A percentile compares a stretch with the other conserved stretches of the same genome.
Conservation (phyloP, 768 basidiomycete genomes). For the Boletellus ananiceps region DNA sequence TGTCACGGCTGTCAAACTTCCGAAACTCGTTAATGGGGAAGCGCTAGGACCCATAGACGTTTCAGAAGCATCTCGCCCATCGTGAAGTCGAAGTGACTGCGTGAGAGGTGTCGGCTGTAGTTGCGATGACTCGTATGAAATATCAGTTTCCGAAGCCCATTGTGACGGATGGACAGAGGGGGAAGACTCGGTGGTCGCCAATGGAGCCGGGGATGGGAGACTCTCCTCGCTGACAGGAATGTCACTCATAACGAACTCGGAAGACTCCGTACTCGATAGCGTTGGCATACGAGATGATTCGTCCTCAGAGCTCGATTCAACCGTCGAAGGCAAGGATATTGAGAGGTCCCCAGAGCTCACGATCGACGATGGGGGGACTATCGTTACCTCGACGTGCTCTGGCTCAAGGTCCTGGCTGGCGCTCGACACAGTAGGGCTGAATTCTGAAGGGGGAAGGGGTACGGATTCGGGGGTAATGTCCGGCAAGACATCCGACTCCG, state of each 20-base stretch:
- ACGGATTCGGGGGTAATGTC: constrained; percentile 25
- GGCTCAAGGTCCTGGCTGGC: constrained; percentile 19
- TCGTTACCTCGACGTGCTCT: constrained; percentile 13
- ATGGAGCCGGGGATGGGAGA: constrained; percentile 33
- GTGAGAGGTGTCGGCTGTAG: constrained; percentile 67
- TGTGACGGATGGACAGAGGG: constrained; percentile 39
- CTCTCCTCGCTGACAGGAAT: constrained; percentile 28
- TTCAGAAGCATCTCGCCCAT: constrained; percentile 62
- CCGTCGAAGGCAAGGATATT: constrained; percentile 27
- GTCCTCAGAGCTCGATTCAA: constrained; percentile 30
- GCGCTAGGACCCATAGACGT: constrained; percentile 65
- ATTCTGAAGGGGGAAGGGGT: constrained; percentile 38
- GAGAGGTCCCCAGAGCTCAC: constrained; percentile 23
- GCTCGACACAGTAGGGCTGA: constrained; percentile 27
- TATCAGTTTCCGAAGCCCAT: constrained; percentile 63
- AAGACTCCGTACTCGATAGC: constrained; percentile 41
- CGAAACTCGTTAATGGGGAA: constrained; percentile 30
- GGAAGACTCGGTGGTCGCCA: constrained; percentile 33
- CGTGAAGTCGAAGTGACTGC: constrained; percentile 46
- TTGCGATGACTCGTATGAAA: constrained; percentile 75
- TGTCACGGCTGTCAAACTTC: constrained; percentile 32
- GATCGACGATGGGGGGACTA: constrained; percentile 12
- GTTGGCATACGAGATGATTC: constrained; percentile 33
- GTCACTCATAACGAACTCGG: constrained; percentile 27
- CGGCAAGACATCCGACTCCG: constrained; percentile 20